These are phyloP conservation scores for Talaromyces proteolyticus DNA, from an alignment of 495 filamentous ascomycete genomes.

Conservation along the genomic window DNA sequence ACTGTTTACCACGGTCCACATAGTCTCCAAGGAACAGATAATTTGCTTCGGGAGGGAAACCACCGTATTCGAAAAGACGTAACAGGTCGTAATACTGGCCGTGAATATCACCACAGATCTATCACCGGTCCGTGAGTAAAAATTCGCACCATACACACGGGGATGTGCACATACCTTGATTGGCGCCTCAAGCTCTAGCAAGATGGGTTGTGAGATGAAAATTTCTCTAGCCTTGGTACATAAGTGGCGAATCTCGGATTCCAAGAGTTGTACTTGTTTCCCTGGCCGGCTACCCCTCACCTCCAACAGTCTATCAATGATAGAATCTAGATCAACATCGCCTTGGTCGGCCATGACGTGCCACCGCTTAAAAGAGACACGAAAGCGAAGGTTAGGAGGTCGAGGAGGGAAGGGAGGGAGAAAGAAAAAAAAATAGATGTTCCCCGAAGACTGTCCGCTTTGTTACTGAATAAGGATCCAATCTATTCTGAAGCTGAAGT, in stretches of 20 bases:
- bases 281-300: conserved; percentile 96
- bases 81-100: conserved; percentile 99
- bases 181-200: conserved; percentile 94
- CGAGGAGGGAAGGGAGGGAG: conserved; percentile 21
- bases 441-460: not conserved
- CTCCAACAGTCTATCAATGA: conserved; percentile 96
- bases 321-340: conserved; percentile 98
- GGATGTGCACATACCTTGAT: conserved; percentile 75
- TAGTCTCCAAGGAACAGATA: conserved; percentile 99
- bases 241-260: conserved; percentile 94
- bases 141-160: not conserved
- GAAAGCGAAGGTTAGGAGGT: conserved; percentile 18
- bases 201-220: conserved; percentile 98
- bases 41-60: conserved; percentile 97
- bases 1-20: conserved; percentile 98
- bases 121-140: conserved; percentile 2
- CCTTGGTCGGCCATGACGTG: conserved; percentile 87
- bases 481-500: not conserved
- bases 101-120: conserved; percentile 99
- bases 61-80: conserved; percentile 96
- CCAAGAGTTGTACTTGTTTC: conserved; percentile 96
- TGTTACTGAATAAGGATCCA: not conserved
- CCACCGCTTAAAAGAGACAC: conserved; percentile 25
- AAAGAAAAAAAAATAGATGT: conserved; percentile 16
- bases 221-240: conserved; percentile 99